These are phyloP conservation scores for Prunus mongolica DNA, from an alignment of 306 rosid species.

Conservation along the genomic window DNA sequence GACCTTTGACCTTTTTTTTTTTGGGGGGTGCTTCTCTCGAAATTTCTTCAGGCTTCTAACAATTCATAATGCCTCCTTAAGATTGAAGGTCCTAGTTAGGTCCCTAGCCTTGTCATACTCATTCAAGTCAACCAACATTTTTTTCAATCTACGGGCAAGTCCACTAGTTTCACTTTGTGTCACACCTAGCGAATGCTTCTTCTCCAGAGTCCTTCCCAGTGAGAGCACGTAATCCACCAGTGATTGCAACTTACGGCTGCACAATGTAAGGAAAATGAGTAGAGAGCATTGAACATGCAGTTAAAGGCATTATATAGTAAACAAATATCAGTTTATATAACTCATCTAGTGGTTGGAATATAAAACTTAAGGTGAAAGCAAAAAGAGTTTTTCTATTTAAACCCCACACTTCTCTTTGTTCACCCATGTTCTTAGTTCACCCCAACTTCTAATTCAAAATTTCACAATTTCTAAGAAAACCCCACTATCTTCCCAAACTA, in stretches of 20 bases:
- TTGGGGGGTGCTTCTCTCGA: not conserved
- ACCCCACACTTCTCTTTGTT: too few relatives aligned
- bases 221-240: conserved; percentile 66
- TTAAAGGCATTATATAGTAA: not conserved
- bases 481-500: too few relatives aligned
- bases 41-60: conserved; percentile 8
- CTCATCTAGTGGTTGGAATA: not conserved
- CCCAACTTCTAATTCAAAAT: too few relatives aligned
- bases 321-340: not conserved
- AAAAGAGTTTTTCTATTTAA: not conserved
- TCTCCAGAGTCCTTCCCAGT: conserved; percentile 70
- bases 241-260: conserved; percentile 76
- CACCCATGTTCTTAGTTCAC: too few relatives aligned
- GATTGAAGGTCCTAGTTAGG: conserved; percentile 71
- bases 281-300: not conserved
- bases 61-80: conserved; percentile 78
- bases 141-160: conserved; percentile 85
- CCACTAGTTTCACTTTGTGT: conserved; percentile 54
- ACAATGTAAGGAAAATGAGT: not conserved
- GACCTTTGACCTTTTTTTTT: not conserved
- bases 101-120: conserved; percentile 82
- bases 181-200: conserved; percentile 42
- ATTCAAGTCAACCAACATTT: conserved; percentile 84
- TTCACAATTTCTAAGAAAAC: too few relatives aligned
- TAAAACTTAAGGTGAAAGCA: not conserved